Evolutionary conservation across 768 basidiomycete genomes (phyloP), one percentile per base, ranked within the genome.

Genomic region (Auriscalpium vulgare): DNA sequence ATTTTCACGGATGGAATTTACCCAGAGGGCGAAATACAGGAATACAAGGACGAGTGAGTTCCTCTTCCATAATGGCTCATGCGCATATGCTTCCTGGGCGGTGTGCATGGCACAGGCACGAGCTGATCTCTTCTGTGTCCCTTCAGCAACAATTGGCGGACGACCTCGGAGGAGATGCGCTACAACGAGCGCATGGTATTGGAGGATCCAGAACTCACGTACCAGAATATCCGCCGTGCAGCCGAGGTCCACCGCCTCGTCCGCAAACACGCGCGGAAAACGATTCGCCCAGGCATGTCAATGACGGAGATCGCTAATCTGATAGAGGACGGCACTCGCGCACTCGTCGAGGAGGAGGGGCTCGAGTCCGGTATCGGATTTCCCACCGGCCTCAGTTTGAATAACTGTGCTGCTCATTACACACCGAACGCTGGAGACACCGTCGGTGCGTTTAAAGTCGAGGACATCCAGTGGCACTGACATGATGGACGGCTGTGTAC

Each of bases 191-290:
- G 80, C 56, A 72, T 87, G 60, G 78, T 79, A 3, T 82, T 85
- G 66, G 84, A 87, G 64, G 91, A 97, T 69, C 88, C 90, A 2
- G 83, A 88, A 59, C 75, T 78, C 44, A 95, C 90, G 0, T 99
- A 98, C 71, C 81, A 91, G 63, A 83, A 80, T 67, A 95, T 99
- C 66, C 84, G 97, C 51, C 82, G 87, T 57, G 97, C 87, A 43
- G 89, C 91, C n/a, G 95, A 98, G 72, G 94, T 95, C 10, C 97
- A 99, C 69, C 81, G 97, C 47, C 88, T 90, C 68, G 95, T 95
- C 53, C 85, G 97, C 54, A 74, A 81, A 57, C 80, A 88, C 65
- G 93, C 91, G 4, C 83, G 84, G 63, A 85, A 85, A 68, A 76
- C 74, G 57, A 98, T 99, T 65, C 83, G 83, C 57, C 94, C 95